Evolutionary conservation across 176 grass and related monocot genomes (phyloP).

Genomic region (Triticum timopheevii): DNA sequence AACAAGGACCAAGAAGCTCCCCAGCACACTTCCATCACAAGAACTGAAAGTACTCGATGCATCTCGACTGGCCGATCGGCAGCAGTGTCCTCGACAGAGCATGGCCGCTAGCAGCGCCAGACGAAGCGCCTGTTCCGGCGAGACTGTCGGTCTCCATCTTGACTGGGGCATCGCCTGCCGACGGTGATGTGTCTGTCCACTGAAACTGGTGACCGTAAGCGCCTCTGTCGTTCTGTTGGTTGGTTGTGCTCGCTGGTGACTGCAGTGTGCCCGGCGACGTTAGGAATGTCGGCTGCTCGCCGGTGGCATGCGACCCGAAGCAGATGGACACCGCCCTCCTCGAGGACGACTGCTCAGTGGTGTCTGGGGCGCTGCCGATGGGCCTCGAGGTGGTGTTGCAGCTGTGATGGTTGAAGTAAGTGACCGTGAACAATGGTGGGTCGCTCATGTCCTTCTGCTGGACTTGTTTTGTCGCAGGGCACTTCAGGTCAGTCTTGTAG

Average conservation of each 20-base stretch:
- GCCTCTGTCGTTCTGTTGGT: constrained; percentile 11
- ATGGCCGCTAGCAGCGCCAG: background rate
- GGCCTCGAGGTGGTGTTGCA: constrained; percentile 37
- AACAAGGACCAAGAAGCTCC: background rate
- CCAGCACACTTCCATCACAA: constrained; percentile 35
- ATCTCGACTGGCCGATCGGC: constrained; percentile 48
- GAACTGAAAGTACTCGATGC: constrained; percentile 65
- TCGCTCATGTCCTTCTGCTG: constrained; percentile 52
- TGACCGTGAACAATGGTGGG: constrained; percentile 43
- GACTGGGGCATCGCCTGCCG: background rate
- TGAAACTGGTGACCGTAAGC: constrained; percentile 23
- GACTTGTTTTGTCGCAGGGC: constrained; percentile 58
- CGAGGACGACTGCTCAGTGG: background rate
- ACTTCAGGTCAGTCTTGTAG: constrained; percentile 61
- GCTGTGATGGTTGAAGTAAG: constrained; percentile 56
- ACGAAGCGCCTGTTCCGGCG: background rate
- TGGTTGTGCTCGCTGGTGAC: constrained; percentile 13
- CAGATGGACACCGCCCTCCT: constrained; percentile 34
- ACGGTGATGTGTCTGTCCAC: background rate
- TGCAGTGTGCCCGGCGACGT: background rate
- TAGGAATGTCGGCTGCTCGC: constrained; percentile 25
- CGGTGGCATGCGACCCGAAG: background rate
- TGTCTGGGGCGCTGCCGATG: background rate
- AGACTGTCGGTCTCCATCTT: constrained; percentile 31
- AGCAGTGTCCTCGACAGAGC: constrained; percentile 44